Evolutionary conservation across 495 filamentous ascomycete genomes (phyloP).

Genomic region (Pyrenula massariospora): DNA sequence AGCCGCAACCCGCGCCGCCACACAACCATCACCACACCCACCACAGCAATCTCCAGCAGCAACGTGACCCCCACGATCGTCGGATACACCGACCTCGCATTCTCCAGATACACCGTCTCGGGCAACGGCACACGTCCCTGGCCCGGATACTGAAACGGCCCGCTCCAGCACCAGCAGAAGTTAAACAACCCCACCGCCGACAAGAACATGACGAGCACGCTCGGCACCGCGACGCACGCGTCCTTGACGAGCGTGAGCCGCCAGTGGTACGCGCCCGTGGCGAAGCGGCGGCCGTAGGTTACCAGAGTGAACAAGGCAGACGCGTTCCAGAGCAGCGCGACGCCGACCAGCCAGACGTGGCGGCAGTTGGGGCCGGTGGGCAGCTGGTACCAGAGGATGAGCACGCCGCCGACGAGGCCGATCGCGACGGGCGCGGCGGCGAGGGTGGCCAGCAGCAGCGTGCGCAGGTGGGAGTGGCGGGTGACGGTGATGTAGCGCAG

Average conservation of each 20-base stretch:
- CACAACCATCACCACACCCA: conserved; percentile 10
- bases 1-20: conserved; percentile 7
- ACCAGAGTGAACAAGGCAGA: conserved; percentile 8
- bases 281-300: neutral
- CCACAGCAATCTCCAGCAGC: conserved; percentile 4
- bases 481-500: neutral
- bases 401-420: conserved; percentile 6
- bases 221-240: conserved; percentile 8
- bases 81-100: conserved; percentile 4
- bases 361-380: conserved; percentile 16
- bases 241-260: conserved; percentile 10
- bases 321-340: conserved; percentile 4
- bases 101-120: conserved; percentile 1
- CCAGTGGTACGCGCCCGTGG: conserved; percentile 9
- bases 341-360: conserved; percentile 5
- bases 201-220: conserved; percentile 10
- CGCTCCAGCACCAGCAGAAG: conserved; percentile 16
- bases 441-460: conserved; percentile 4
- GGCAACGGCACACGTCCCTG: conserved; percentile 5
- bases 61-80: conserved; percentile 1
- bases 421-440: conserved; percentile 9
- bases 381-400: conserved; percentile 12
- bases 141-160: neutral
- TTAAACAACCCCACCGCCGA: conserved; percentile 14
- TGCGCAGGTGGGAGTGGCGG: neutral